Conservation (phyloP, 306 rosid genomes). For the Styphnolobium japonicum region DNA sequence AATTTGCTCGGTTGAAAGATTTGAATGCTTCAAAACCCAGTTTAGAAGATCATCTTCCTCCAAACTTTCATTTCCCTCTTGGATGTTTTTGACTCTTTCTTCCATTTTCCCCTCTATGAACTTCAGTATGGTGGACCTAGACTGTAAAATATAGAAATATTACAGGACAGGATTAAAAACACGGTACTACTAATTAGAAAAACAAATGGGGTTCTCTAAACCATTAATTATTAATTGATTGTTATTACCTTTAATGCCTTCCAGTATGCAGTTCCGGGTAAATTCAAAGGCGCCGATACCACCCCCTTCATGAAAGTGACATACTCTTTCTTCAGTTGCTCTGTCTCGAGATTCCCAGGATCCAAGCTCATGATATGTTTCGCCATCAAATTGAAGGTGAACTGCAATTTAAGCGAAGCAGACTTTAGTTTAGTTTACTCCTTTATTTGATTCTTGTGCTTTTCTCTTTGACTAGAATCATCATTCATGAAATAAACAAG, state of each 20-base stretch:
- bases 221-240: neutral
- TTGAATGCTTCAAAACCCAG: slow-evolving; percentile 88
- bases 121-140: slow-evolving; percentile 75
- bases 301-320: slow-evolving; percentile 96
- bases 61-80: slow-evolving; percentile 36
- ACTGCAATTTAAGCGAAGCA: slow-evolving; percentile 45
- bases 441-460: neutral
- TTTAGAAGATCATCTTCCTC: slow-evolving; percentile 85
- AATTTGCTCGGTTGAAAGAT: slow-evolving; percentile 86
- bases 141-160: slow-evolving; percentile 41
- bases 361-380: slow-evolving; percentile 90
- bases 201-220: neutral
- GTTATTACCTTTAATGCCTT: slow-evolving; percentile 71
- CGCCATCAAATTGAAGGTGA: slow-evolving; percentile 94
- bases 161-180: neutral
- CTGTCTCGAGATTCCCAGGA: slow-evolving; percentile 82
- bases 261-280: slow-evolving; percentile 92
- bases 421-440: neutral
- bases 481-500: neutral
- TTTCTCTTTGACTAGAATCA: neutral
- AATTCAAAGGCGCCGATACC: slow-evolving; percentile 80
- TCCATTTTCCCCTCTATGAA: slow-evolving; percentile 83
- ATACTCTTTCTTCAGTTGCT: slow-evolving; percentile 76
- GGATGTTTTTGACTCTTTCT: slow-evolving; percentile 38
- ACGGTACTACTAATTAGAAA: neutral